Conservation (phyloP, 805 yeast species). For the Saccharomycopsis schoenii region DNA sequence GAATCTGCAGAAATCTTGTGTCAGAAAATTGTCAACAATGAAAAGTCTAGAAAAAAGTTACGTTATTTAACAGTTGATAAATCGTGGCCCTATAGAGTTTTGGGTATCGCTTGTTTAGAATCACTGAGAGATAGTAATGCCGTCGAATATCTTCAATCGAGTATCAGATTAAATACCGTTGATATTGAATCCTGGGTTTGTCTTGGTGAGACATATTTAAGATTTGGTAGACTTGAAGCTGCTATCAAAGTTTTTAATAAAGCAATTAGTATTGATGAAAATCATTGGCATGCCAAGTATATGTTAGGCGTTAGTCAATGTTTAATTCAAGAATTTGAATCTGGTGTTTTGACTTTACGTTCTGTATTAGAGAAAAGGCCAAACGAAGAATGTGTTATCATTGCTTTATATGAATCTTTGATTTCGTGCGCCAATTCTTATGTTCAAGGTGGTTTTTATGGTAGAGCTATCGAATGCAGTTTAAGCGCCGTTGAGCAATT, state of each 20-base stretch:
- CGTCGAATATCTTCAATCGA: constrained; percentile 80
- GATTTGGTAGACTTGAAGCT: constrained; percentile 80
- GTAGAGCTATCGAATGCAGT: constrained; percentile 34
- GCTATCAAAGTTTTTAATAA: constrained; percentile 72
- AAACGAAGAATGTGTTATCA: constrained; percentile 39
- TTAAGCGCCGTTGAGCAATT: constrained; percentile 35
- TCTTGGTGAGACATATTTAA: constrained; percentile 88
- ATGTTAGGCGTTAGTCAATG: constrained; percentile 58
- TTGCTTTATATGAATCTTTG: constrained; percentile 47
- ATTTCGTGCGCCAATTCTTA: constrained; percentile 44
- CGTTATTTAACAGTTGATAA: constrained; percentile 26
- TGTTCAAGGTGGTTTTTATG: constrained; percentile 51
- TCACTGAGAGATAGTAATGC: constrained; percentile 66
- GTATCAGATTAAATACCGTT: constrained; percentile 49
- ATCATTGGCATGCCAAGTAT: constrained; percentile 53
- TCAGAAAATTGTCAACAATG: constrained; percentile 53
- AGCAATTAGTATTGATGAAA: constrained; percentile 42
- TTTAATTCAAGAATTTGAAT: constrained; percentile 54
- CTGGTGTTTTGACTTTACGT: constrained; percentile 42
- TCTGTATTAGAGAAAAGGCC: constrained; percentile 35
- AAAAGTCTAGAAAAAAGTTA: constrained; percentile 43
- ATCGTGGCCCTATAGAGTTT: constrained; percentile 83
- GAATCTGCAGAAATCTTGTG: constrained; percentile 70
- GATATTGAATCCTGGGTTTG: constrained; percentile 88
- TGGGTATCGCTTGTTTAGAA: constrained; percentile 73